Percentiles rank a stretch among this genome's conserved stretches.
phyloP scores from a whole-genome alignment of 345 rosid genomes.

The Populus alba region DNA sequence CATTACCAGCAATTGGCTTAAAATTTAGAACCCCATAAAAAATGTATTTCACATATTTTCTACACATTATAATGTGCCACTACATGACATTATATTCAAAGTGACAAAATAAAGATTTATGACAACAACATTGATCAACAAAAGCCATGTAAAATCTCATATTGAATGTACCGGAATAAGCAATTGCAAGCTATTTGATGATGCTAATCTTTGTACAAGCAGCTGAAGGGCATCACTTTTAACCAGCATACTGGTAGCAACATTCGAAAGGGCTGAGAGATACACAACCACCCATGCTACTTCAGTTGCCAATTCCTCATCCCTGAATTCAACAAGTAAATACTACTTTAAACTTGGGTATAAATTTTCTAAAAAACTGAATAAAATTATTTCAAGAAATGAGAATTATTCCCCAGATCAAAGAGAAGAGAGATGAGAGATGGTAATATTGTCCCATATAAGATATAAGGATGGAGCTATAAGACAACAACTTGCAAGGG shows the following conservation, averaged over 20 bases:
- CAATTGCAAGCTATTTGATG: constrained; percentile 74
- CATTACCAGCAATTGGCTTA: too few relatives aligned
- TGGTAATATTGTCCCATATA: neutral
- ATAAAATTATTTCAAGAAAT: neutral
- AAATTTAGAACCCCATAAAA: too few relatives aligned
- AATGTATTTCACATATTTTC: too few relatives aligned
- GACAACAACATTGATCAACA: neutral
- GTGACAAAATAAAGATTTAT: constrained; percentile 4
- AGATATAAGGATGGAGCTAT: neutral
- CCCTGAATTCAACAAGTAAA: constrained; percentile 47
- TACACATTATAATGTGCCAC: neutral
- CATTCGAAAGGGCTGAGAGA: constrained; percentile 93
- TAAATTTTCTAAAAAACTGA: neutral
- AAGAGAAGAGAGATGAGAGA: neutral
- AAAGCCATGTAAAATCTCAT: constrained; percentile 1
- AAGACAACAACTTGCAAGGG: neutral
- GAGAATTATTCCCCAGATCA: neutral
- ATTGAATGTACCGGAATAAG: constrained; percentile 75
- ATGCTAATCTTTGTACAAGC: constrained; percentile 79
- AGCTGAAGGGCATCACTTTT: constrained; percentile 65
- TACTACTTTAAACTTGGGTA: neutral
- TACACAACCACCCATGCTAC: constrained; percentile 95
- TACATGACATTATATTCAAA: neutral
- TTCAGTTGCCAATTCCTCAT: constrained; percentile 87
- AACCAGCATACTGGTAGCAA: constrained; percentile 65